A percentile compares a stretch with the other conserved stretches of the same genome.
phyloP scores from a whole-genome alignment of 192 early-diverging fungal genomes.

The Linnemannia hyalina region DNA sequence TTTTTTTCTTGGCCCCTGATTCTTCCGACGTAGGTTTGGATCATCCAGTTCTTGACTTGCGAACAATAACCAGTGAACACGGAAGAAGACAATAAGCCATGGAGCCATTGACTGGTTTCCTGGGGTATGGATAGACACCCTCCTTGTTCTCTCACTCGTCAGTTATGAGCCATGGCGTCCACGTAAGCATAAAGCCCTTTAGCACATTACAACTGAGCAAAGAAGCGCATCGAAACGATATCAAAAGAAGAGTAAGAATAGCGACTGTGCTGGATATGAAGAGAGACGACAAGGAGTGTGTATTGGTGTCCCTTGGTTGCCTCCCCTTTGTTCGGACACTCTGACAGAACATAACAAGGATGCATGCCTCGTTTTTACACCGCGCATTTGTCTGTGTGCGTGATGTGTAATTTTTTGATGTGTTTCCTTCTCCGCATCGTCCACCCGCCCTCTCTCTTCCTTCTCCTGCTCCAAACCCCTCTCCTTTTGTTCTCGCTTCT shows the following conservation, averaged over 20 bases:
- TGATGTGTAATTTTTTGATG: not conserved
- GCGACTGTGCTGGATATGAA: too few species aligned
- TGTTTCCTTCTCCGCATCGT: slow-evolving; percentile 3
- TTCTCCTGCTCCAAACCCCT: not conserved
- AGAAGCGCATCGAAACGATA: too few species aligned
- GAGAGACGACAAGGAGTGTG: too few species aligned
- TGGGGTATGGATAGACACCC: not conserved
- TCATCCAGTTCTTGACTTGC: not conserved
- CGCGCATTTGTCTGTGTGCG: not conserved
- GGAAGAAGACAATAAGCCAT: not conserved
- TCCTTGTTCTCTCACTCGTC: too few species aligned
- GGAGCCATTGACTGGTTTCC: not conserved
- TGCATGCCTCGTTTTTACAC: not conserved
- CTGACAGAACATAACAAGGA: too few species aligned
- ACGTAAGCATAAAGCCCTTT: not conserved
- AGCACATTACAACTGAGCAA: too few species aligned
- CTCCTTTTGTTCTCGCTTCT: not conserved
- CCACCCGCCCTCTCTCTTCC: not conserved
- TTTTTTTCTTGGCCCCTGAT: not conserved
- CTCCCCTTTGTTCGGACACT: not conserved
- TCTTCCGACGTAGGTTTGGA: not conserved
- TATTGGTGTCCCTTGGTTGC: too few species aligned
- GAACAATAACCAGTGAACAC: not conserved
- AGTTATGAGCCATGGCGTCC: not conserved
- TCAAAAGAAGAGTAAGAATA: too few species aligned